Evolutionary conservation across 2,329 filamentous ascomycete genomes (phyloP), one percentile per base, ranked within the genome.

Genomic region (Tolypocladium album): DNA sequence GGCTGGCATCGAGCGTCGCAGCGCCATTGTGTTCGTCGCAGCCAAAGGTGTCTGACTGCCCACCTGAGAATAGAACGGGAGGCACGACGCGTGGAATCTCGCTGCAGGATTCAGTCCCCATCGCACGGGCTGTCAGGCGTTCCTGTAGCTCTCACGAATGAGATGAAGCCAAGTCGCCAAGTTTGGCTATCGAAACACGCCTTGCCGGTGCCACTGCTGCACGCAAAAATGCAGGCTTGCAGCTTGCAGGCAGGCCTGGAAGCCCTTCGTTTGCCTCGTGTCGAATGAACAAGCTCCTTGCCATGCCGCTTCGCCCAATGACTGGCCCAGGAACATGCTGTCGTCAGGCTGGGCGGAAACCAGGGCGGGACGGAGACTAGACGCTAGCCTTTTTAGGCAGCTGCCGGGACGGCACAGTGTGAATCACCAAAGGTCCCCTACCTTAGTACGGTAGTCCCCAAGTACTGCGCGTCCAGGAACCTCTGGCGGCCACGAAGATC

Each of bases 321-420:
- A 57, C 13, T 34, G 40, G 27, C 55, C 24, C 31, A 20, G 39
- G 40, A 57, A 38, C 34, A 39, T 57, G 55, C 55, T 15, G 53
- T 34, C 39, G 58, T 55, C 42, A 34, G 24, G 57, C 57, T 53
- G 45, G 31, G 47, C 47, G 40, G 45, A 43, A 38, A 24, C 36
- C 57, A 36, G 50, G 58, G 58, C 58, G 53, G 53, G 55, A n/a
- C 40, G 40, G 55, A 36, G 55, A 45, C 15, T n/a, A 40, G 31
- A n/a, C 59, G 59, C 59, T 60, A 56, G 6, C 47, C 45, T 3
- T 7, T 57, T 58, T 50, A 60, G 59, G 59, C 55, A 60, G 59
- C 42, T 60, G 55, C n/a, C 20, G 43, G 38, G 38, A 38, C 24
- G 8, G 59, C 59, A 60, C 59, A 60, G 59, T 60, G 59, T 38